Percentiles rank a stretch among this genome's conserved stretches.
These are phyloP conservation scores for Prillingera fragicola DNA, from an alignment of 1,284 basidiomycete genomes.

Conservation along the genomic window DNA sequence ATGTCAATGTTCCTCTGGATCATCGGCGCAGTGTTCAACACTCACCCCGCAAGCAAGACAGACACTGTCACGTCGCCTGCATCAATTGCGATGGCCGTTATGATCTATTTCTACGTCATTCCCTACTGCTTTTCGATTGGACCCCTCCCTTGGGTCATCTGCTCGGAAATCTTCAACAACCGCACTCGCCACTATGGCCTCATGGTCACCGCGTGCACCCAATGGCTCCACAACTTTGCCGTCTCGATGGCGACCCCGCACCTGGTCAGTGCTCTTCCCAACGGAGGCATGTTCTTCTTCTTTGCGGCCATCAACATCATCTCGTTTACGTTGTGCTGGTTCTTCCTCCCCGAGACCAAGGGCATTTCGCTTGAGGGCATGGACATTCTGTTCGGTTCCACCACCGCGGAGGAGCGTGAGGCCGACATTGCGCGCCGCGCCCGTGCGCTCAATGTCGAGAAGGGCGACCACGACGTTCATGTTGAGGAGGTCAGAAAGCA, in stretches of 20 bases:
- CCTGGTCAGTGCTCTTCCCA: constrained; percentile 52
- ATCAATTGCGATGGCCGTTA: constrained; percentile 44
- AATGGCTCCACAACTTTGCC: constrained; percentile 75
- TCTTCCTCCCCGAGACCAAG: constrained; percentile 63
- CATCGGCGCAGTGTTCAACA: constrained; percentile 69
- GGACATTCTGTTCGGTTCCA: constrained; percentile 71
- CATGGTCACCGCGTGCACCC: constrained; percentile 62
- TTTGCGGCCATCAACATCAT: constrained; percentile 43
- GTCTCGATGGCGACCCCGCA: constrained; percentile 66
- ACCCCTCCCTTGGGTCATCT: constrained; percentile 39
- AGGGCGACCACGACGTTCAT: constrained; percentile 8
- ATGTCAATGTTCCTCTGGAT: constrained; percentile 61
- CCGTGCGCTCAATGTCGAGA: not conserved
- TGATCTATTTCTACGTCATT: constrained; percentile 47
- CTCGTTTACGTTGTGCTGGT: constrained; percentile 44
- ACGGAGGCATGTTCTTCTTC: constrained; percentile 47
- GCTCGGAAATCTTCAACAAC: constrained; percentile 74
- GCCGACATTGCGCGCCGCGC: constrained; percentile 51
- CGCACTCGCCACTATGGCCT: constrained; percentile 71
- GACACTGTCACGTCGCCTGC: constrained; percentile 21
- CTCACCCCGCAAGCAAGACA: constrained; percentile 51
- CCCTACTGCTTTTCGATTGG: constrained; percentile 48
- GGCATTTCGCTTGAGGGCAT: constrained; percentile 57
- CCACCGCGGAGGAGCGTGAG: constrained; percentile 57
- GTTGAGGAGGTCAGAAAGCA: constrained; percentile 23